Evolutionary conservation across 2,329 filamentous ascomycete species (phyloP).

Genomic region (Aspergillus ibericus): DNA sequence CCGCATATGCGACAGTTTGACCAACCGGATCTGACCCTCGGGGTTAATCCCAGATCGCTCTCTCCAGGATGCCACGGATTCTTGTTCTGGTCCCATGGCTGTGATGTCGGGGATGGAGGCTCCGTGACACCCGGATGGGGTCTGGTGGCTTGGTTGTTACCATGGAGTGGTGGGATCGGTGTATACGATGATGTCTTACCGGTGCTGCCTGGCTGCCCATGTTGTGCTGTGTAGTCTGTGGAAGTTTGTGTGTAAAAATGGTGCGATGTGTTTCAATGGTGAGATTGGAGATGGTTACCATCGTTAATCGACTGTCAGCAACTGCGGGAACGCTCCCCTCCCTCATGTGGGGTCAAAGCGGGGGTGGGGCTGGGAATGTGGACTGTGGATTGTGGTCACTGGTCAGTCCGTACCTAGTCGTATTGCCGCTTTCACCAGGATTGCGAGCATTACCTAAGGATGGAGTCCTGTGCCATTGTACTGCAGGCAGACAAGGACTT

Average conservation of each 20-base stretch:
- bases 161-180: not conserved
- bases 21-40: constrained; percentile 50
- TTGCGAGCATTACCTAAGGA: too few relatives aligned
- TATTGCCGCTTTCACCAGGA: too few relatives aligned
- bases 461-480: too few relatives aligned
- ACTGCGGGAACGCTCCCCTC: not conserved
- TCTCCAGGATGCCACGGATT: constrained; percentile 21
- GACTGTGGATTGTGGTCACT: too few relatives aligned
- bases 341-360: not conserved
- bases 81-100: constrained; percentile 18
- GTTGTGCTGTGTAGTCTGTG: not conserved
- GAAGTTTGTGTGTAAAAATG: too few relatives aligned
- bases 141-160: not conserved
- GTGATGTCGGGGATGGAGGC: constrained; percentile 19
- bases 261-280: too few relatives aligned
- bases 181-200: not conserved
- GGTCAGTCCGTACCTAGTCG: too few relatives aligned
- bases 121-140: constrained; percentile 5
- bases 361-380: not conserved
- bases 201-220: not conserved
- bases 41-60: constrained; percentile 39
- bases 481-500: too few relatives aligned
- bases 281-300: too few relatives aligned
- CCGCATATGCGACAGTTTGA: constrained; percentile 54
- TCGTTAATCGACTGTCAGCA: too few relatives aligned